Percentiles rank a stretch among this genome's conserved stretches.
phyloP scores from a whole-genome alignment of 129 eudicot species.

The Scalesia atractyloides region DNA sequence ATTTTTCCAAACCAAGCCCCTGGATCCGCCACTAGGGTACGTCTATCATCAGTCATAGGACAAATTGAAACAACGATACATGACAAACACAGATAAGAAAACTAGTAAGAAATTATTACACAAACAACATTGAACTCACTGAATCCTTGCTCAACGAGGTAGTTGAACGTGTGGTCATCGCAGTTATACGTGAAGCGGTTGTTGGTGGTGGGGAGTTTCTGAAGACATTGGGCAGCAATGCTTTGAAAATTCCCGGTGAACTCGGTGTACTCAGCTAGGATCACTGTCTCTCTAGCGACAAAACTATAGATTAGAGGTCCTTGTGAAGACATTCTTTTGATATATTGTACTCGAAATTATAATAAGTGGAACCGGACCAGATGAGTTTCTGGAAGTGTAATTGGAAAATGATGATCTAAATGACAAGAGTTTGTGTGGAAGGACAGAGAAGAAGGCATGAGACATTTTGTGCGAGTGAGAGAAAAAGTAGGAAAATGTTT shows the following conservation, averaged over 20 bases:
- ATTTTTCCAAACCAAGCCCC: no score
- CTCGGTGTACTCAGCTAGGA: conserved; percentile 44
- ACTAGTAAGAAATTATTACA: neutral
- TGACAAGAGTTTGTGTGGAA: conserved; percentile 36
- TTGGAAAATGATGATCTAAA: conserved; percentile 20
- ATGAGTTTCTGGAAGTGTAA: conserved; percentile 24
- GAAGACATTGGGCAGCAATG: conserved; percentile 40
- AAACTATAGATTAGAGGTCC: conserved; percentile 40
- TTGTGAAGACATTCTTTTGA: conserved; percentile 28
- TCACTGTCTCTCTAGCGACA: conserved; percentile 37
- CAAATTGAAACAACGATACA: neutral
- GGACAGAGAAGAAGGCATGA: conserved; percentile 36
- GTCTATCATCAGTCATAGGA: neutral
- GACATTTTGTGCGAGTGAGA: conserved; percentile 33
- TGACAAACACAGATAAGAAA: neutral
- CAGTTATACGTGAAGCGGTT: conserved; percentile 38
- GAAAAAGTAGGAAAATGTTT: conserved; percentile 33
- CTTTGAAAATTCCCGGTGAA: conserved; percentile 38
- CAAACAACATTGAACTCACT: conserved; percentile 30
- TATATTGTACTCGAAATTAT: neutral
- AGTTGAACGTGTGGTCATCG: conserved; percentile 43
- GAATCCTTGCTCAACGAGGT: conserved; percentile 35
- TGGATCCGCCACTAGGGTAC: no score
- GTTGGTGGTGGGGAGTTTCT: conserved; percentile 33
- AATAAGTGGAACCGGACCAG: neutral